Percentiles rank a stretch among this genome's conserved stretches.
These are phyloP conservation scores for Plasmopara muralis DNA, from an alignment of 352 stramenopile species.

Conservation along the genomic window DNA sequence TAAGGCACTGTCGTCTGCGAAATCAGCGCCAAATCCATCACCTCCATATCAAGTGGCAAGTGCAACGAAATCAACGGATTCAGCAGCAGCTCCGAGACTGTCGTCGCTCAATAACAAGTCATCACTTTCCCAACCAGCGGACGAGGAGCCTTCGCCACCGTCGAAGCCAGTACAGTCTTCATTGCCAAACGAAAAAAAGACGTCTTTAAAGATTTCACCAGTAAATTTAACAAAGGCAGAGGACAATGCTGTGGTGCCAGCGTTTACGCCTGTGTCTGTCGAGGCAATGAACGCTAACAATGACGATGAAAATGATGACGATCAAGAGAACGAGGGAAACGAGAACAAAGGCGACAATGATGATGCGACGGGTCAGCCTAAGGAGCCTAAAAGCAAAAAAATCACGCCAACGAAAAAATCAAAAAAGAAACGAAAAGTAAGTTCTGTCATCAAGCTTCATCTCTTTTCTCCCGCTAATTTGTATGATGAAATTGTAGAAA, in stretches of 20 bases:
- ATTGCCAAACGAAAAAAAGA: slow-evolving; percentile 12
- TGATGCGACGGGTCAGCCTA: slow-evolving; percentile 17
- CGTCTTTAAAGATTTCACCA: slow-evolving; percentile 1
- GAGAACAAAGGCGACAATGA: slow-evolving; percentile 14
- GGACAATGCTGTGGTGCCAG: slow-evolving; percentile 18
- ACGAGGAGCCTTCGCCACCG: slow-evolving; percentile 13
- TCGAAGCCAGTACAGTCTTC: slow-evolving; percentile 4
- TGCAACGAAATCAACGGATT: slow-evolving; percentile 5
- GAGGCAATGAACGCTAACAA: slow-evolving; percentile 25
- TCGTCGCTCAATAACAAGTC: slow-evolving; percentile 16
- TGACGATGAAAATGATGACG: slow-evolving; percentile 31
- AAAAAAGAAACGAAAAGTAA: slow-evolving; percentile 73
- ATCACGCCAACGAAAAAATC: slow-evolving; percentile 41
- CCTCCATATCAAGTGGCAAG: slow-evolving; percentile 10
- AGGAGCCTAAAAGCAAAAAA: slow-evolving; percentile 23
- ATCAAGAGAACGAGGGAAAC: slow-evolving; percentile 24
- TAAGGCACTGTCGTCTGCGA: slow-evolving; percentile 13
- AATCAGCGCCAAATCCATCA: slow-evolving; percentile 8
- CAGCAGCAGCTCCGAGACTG: slow-evolving; percentile 4
- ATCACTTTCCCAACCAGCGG: slow-evolving; percentile 4
- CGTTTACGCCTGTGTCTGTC: slow-evolving; percentile 27
- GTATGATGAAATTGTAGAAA: slow-evolving; percentile 25
- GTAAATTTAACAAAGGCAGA: slow-evolving; percentile 6
- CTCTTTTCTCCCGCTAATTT: slow-evolving; percentile 7
- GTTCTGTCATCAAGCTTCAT: slow-evolving; percentile 6